phyloP scores from a whole-genome alignment of 2,329 filamentous ascomycete species.

The Verticillium alfalfae region DNA sequence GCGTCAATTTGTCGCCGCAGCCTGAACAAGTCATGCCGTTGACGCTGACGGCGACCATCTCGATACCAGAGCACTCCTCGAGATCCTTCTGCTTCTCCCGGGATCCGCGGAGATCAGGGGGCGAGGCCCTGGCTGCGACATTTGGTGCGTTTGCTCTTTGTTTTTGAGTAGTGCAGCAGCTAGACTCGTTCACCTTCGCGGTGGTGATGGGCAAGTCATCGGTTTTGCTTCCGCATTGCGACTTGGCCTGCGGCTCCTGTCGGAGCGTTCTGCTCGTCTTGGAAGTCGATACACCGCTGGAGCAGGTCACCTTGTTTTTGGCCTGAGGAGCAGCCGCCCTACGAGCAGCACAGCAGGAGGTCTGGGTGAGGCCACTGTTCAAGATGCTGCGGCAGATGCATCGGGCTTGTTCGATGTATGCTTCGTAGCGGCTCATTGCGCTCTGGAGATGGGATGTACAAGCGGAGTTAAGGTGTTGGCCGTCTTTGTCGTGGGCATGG shows the following conservation, averaged over 20 bases:
- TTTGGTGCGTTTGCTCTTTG: not conserved
- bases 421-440: slow-evolving; percentile 26
- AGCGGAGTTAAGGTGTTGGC: slow-evolving; percentile 17
- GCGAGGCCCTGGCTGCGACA: not conserved
- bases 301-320: slow-evolving; percentile 2
- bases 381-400: slow-evolving; percentile 29
- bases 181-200: not conserved
- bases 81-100: slow-evolving; percentile 8
- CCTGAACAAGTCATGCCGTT: slow-evolving; percentile 30
- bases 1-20: slow-evolving; percentile 26
- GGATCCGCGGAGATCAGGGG: not conserved
- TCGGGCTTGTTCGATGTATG: slow-evolving; percentile 27
- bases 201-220: not conserved
- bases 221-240: not conserved
- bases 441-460: slow-evolving; percentile 23
- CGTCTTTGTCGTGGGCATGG: slow-evolving; percentile 19
- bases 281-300: not conserved
- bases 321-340: not conserved
- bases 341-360: slow-evolving; percentile 16
- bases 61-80: slow-evolving; percentile 18
- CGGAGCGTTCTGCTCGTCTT: not conserved
- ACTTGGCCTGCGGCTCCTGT: not conserved
- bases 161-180: not conserved
- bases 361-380: slow-evolving; percentile 15
- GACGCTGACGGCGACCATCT: slow-evolving; percentile 21